Evolutionary conservation across 306 rosid species (phyloP).

Genomic region (Quercus berberidifolia): DNA sequence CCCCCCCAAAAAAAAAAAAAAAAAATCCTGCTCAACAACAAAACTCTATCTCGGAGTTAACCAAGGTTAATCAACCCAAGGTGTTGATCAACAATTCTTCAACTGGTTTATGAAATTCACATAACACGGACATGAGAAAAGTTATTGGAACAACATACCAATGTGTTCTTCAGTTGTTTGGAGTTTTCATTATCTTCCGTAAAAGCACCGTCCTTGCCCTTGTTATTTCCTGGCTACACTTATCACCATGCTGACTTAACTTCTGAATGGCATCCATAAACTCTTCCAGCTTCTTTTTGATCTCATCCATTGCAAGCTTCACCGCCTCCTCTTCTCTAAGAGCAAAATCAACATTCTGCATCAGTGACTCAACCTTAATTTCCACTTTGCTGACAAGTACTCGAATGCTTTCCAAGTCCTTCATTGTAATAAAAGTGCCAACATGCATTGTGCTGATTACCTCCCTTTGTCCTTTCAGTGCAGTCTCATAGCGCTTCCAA

Average conservation of each 20-base stretch:
- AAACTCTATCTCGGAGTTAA: constrained; percentile 13
- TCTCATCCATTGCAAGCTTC: constrained; percentile 66
- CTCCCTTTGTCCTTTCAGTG: constrained; percentile 49
- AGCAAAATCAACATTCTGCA: constrained; percentile 60
- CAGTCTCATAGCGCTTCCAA: constrained; percentile 52
- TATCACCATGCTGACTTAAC: constrained; percentile 58
- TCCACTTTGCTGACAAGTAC: constrained; percentile 44
- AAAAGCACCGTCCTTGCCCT: constrained; percentile 70
- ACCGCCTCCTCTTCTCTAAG: constrained; percentile 65
- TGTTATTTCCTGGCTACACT: constrained; percentile 56
- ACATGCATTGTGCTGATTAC: constrained; percentile 56
- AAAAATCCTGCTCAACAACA: not conserved
- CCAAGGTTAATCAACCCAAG: constrained; percentile 4
- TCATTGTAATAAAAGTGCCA: constrained; percentile 44
- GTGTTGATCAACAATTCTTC: constrained; percentile 17
- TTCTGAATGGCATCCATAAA: constrained; percentile 50
- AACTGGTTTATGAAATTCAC: not conserved
- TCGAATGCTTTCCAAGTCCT: constrained; percentile 60
- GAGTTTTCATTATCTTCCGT: constrained; percentile 47
- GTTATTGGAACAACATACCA: constrained; percentile 23
- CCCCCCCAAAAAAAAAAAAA: no score
- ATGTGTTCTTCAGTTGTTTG: constrained; percentile 24
- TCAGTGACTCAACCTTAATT: constrained; percentile 43
- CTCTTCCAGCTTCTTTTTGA: constrained; percentile 68
- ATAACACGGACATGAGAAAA: constrained; percentile 4